Conservation (phyloP, 768 basidiomycete species). For the Neoboletus magnificus region DNA sequence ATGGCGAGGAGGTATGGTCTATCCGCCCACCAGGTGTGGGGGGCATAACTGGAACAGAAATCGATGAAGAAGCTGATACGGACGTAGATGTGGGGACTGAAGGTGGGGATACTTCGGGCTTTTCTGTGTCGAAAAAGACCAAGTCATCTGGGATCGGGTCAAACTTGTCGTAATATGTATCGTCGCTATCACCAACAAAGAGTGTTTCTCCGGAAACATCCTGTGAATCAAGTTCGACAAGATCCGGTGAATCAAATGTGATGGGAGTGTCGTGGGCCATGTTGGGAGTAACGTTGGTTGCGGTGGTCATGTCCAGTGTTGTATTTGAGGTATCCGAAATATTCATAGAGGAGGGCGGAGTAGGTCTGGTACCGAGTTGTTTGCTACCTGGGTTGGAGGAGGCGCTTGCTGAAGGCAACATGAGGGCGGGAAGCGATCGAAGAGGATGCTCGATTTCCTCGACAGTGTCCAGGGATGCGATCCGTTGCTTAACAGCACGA, state of each 20-base stretch:
- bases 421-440: background rate
- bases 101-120: constrained; percentile 5
- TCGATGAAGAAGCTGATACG: constrained; percentile 11
- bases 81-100: constrained; percentile 5
- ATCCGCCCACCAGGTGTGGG: constrained; percentile 10
- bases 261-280: background rate
- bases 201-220: constrained; percentile 19
- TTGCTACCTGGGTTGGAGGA: background rate
- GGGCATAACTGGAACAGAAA: background rate
- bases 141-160: constrained; percentile 31
- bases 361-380: constrained; percentile 1
- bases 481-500: constrained; percentile 34
- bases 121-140: constrained; percentile 12
- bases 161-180: constrained; percentile 45
- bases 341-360: constrained; percentile 16
- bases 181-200: constrained; percentile 39
- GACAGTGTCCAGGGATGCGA: constrained; percentile 18
- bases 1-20: constrained; percentile 32
- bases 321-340: constrained; percentile 17
- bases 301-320: constrained; percentile 2
- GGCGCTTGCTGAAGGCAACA: background rate
- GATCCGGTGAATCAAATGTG: constrained; percentile 7
- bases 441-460: background rate
- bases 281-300: background rate
- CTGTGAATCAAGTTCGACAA: constrained; percentile 22